Conservation (phyloP, 2,329 filamentous ascomycete genomes). For the Xylariaceae sp. region DNA sequence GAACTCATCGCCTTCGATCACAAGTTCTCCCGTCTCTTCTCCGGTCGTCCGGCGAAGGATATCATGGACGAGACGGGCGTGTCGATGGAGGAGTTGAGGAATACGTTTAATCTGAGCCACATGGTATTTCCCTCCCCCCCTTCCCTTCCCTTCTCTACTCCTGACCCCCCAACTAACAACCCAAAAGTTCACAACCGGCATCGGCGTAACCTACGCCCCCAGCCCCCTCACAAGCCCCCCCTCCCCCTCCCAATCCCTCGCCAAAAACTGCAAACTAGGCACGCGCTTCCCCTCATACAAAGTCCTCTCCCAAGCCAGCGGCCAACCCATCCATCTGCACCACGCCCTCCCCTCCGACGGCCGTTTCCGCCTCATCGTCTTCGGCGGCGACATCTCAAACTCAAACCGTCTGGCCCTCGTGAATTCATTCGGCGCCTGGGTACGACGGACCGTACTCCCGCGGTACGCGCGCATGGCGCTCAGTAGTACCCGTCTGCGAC, state of each 20-base stretch:
- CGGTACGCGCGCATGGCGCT: constrained; percentile 30
- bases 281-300: constrained; percentile 56
- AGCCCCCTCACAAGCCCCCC: constrained; percentile 53
- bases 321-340: constrained; percentile 55
- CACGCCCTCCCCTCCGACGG: constrained; percentile 52
- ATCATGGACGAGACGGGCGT: constrained; percentile 52
- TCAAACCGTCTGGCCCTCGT: constrained; percentile 41
- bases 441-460: constrained; percentile 40
- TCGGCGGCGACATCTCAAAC: constrained; percentile 51
- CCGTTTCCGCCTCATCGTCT: constrained; percentile 54
- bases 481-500: constrained; percentile 17
- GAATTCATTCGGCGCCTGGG: constrained; percentile 36
- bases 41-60: constrained; percentile 47
- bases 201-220: constrained; percentile 52
- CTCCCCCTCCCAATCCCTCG: constrained; percentile 28
- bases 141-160: background rate
- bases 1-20: constrained; percentile 55
- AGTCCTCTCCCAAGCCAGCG: constrained; percentile 53
- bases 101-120: constrained; percentile 25
- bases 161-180: background rate
- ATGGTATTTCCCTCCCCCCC: constrained; percentile 15
- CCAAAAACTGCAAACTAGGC: constrained; percentile 43
- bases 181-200: constrained; percentile 18
- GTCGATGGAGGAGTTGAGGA: constrained; percentile 48
- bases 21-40: constrained; percentile 44